Conservation (phyloP, 306 rosid species). For the Prunus davidiana region DNA sequence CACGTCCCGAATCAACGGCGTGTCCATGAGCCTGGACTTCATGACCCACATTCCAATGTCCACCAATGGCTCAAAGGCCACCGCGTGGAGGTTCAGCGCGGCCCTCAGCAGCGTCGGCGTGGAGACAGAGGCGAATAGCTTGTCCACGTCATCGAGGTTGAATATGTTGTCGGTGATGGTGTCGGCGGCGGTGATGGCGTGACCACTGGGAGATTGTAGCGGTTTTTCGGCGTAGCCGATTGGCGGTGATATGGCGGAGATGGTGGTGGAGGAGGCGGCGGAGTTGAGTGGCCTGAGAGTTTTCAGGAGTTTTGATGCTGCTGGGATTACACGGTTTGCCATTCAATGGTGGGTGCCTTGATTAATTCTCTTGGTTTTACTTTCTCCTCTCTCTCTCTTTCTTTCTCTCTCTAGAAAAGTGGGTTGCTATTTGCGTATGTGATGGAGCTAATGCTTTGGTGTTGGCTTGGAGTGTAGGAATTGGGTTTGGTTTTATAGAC, state of each 20-base stretch:
- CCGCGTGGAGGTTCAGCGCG: conserved; percentile 63
- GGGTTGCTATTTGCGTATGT: background rate
- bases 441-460: background rate
- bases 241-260: conserved; percentile 13
- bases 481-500: background rate
- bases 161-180: conserved; percentile 4
- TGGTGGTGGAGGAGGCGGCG: conserved; percentile 28
- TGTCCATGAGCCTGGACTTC: conserved; percentile 62
- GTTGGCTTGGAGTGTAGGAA: background rate
- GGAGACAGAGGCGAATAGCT: conserved; percentile 48
- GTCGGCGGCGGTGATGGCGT: conserved; percentile 8
- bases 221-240: background rate
- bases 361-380: background rate
- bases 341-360: conserved; percentile 9
- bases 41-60: conserved; percentile 75
- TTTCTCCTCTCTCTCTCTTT: background rate
- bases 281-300: conserved; percentile 43
- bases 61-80: conserved; percentile 67
- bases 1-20: conserved; percentile 2
- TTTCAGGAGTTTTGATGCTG: conserved; percentile 39
- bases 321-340: conserved; percentile 28
- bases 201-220: background rate
- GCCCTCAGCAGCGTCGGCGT: conserved; percentile 51
- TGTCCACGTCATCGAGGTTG: conserved; percentile 36
- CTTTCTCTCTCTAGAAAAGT: background rate